Percentiles rank a stretch among this genome's conserved stretches.
phyloP scores from a whole-genome alignment of 1,284 basidiomycete species.

The Athelia psychrophila region DNA sequence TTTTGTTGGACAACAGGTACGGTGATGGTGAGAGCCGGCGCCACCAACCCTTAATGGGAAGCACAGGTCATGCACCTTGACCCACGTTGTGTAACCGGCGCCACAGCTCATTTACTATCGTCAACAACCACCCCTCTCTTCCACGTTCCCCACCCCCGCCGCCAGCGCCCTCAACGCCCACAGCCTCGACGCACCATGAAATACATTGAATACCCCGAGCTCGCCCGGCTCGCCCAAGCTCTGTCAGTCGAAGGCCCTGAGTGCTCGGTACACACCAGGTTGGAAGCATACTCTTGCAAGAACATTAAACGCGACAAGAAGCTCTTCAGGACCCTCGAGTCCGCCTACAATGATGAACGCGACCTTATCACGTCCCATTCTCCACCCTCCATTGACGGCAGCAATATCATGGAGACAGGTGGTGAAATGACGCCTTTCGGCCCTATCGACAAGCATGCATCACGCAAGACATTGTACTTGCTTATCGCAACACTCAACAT shows the following conservation, averaged over 20 bases:
- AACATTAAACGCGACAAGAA: constrained; percentile 96
- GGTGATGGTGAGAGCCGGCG: too few relatives aligned
- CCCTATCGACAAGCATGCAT: constrained; percentile 70
- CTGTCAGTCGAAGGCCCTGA: constrained; percentile 86
- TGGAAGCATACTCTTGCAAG: constrained; percentile 99
- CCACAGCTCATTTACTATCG: too few relatives aligned
- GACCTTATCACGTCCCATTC: constrained; percentile 54
- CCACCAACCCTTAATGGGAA: too few relatives aligned
- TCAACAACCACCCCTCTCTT: too few relatives aligned
- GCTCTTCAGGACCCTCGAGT: constrained; percentile 90
- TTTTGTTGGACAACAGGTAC: too few relatives aligned
- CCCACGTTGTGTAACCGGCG: too few relatives aligned
- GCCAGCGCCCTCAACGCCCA: too few relatives aligned
- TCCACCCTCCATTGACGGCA: constrained; percentile 49
- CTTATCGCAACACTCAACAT: constrained; percentile 97
- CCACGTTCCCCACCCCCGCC: too few relatives aligned
- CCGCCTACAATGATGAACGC: constrained; percentile 73
- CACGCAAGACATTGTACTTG: constrained; percentile 88
- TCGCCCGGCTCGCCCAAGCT: constrained; percentile 78
- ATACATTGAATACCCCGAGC: constrained; percentile 84
- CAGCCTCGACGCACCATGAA: constrained; percentile 60
- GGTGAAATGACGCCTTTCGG: constrained; percentile 78
- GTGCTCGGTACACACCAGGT: constrained; percentile 87
- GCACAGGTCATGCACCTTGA: too few relatives aligned
- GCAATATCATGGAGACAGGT: constrained; percentile 43